Evolutionary conservation across 1,139 yeast genomes (phyloP).

Genomic region (Spathaspora jeffriesii): DNA sequence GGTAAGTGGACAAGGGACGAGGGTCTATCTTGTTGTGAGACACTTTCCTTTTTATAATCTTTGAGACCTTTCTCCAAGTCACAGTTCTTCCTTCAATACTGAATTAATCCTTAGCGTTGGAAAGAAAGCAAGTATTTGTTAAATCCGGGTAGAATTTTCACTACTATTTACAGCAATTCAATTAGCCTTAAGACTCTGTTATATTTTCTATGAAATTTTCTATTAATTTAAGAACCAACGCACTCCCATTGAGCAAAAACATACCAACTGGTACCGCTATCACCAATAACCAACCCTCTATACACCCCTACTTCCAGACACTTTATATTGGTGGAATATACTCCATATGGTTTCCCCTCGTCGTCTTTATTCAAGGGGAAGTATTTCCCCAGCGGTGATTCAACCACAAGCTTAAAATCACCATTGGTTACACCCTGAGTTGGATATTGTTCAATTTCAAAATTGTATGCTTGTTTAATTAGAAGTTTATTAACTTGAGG

Average conservation of each 20-base stretch:
- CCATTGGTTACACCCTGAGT: constrained; percentile 48
- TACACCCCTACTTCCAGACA: constrained; percentile 77
- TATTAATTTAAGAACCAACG: constrained; percentile 6
- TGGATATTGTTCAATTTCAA: constrained; percentile 67
- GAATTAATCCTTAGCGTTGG: no score
- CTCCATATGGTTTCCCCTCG: constrained; percentile 45
- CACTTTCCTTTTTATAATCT: no score
- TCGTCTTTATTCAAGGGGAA: constrained; percentile 57
- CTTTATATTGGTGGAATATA: constrained; percentile 59
- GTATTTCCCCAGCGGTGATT: constrained; percentile 83
- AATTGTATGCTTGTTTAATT: constrained; percentile 60
- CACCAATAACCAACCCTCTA: constrained; percentile 81
- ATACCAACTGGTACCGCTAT: constrained; percentile 82
- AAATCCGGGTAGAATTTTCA: no score
- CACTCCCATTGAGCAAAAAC: constrained; percentile 94
- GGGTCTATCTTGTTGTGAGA: no score
- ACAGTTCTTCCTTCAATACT: no score
- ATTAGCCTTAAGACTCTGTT: no score
- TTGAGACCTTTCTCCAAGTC: no score
- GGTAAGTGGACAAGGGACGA: no score
- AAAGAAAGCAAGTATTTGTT: no score
- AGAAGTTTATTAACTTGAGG: constrained; percentile 76
- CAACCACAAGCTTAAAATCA: constrained; percentile 64
- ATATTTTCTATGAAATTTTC: background rate
- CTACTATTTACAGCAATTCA: no score